Evolutionary conservation across 306 rosid species (phyloP), one percentile per base, ranked within the genome.

Genomic region (Quercus robur): DNA sequence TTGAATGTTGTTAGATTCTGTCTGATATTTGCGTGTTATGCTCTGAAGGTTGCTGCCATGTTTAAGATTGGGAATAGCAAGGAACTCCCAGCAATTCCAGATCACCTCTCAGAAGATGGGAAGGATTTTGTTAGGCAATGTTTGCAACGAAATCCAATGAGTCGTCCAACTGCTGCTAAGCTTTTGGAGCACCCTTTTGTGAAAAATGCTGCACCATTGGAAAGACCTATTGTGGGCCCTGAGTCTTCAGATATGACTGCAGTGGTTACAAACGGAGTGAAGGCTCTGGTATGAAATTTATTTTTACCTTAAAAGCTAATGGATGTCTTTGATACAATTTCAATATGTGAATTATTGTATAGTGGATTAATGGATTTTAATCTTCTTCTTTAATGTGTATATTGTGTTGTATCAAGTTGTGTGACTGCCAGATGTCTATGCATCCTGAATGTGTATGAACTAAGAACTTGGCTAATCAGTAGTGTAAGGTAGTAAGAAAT

Each of bases 161-260:
- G 84, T 67, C 97, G 98, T 55, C 98, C 92, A 35, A 82, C 93
- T 3, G 98, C 97, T 79, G 70, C 78, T 62, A 80, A 84, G 86
- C 98, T 94, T 84, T 90, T 94, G 83, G 90, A 88, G 75, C 98
- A 92, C 81, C 94, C 97, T n/a, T 94, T 91, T 88, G 94, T 94
- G 74, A 92, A 88, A 86, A 80, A 84, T 81, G 92, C 84, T 71
- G 85, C 89, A 38, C 88, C 84, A 83, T 75, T 91, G 81, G 98
- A 89, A 86, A 88, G 93, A 82, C 83, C 88, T 67, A 71, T 88
- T 81, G 71, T 81, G 75, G 78, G 86, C 73, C 62, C 86, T 41
- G 94, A 84, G 80, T 84, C 80, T 23, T 85, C 91, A 67, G 97
- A 90, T 71, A 70, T 88, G 31, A 55, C 82, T 56, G 78, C 92